Evolutionary conservation across 176 grass and related monocot species (phyloP).

Genomic region (Thalia dealbata): DNA sequence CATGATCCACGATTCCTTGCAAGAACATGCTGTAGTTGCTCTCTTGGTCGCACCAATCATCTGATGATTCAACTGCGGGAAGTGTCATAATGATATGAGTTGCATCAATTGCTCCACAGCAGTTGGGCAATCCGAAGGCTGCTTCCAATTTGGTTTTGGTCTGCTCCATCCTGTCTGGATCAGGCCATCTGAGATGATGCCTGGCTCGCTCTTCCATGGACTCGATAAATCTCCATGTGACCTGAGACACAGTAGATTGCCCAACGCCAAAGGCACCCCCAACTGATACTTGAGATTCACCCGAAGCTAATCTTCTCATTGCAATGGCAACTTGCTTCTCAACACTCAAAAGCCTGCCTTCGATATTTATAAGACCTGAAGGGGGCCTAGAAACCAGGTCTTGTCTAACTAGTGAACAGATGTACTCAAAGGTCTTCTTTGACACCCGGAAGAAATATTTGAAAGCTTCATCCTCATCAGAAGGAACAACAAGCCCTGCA

Average conservation of each 20-base stretch:
- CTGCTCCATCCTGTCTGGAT: constrained; percentile 42
- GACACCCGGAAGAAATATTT: constrained; percentile 94
- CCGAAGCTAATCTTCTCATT: constrained; percentile 81
- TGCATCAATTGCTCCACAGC: constrained; percentile 73
- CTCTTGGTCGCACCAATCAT: constrained; percentile 74
- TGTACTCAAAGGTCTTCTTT: constrained; percentile 84
- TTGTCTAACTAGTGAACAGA: constrained; percentile 85
- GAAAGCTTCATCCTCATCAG: constrained; percentile 88
- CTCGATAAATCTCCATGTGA: constrained; percentile 96
- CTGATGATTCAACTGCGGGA: constrained; percentile 81
- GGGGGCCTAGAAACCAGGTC: constrained; percentile 93
- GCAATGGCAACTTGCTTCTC: constrained; percentile 98
- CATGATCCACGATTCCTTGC: constrained; percentile 76
- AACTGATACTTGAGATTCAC: constrained; percentile 88
- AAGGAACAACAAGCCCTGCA: constrained; percentile 40
- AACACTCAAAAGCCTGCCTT: constrained; percentile 92
- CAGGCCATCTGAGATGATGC: constrained; percentile 75
- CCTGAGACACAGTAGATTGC: constrained; percentile 93
- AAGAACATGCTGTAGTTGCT: constrained; percentile 96
- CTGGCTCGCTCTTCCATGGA: constrained; percentile 83
- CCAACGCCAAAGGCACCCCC: constrained; percentile 84
- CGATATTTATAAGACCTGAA: constrained; percentile 91
- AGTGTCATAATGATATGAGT: constrained; percentile 95
- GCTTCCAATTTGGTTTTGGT: constrained; percentile 58
- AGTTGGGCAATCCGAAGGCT: constrained; percentile 59